These are phyloP conservation scores for Candolleomyces efflorescens DNA, from an alignment of 768 basidiomycete species.

Conservation along the genomic window DNA sequence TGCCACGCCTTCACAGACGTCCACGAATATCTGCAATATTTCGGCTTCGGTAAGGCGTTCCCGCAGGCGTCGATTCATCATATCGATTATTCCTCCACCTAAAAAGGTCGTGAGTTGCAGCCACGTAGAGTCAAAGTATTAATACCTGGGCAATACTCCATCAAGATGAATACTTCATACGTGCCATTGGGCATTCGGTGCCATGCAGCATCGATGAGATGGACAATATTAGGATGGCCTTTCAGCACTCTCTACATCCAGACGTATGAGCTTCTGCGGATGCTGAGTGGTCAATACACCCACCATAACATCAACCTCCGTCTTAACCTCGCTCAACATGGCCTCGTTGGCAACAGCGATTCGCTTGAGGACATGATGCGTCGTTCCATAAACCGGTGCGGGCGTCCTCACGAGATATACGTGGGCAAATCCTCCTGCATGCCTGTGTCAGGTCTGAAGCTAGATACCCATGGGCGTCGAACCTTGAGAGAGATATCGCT, in stretches of 20 bases:
- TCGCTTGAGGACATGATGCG: slow-evolving; percentile 94
- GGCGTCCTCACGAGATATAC: slow-evolving; percentile 93
- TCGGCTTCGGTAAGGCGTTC: slow-evolving; percentile 94
- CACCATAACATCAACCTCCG: slow-evolving; percentile 99
- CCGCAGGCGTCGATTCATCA: slow-evolving; percentile 96
- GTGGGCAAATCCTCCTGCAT: slow-evolving; percentile 91
- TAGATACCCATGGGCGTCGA: slow-evolving; percentile 16
- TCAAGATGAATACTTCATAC: slow-evolving; percentile 96
- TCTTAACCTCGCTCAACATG: slow-evolving; percentile 91
- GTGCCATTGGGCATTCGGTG: slow-evolving; percentile 76
- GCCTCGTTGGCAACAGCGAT: slow-evolving; percentile 89
- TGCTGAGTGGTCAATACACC: slow-evolving; percentile 18
- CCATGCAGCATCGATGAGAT: slow-evolving; percentile 95
- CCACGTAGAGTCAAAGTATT: not conserved
- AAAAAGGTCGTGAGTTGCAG: slow-evolving; percentile 9
- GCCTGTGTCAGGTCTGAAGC: slow-evolving; percentile 11
- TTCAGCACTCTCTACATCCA: slow-evolving; percentile 71
- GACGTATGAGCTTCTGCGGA: slow-evolving; percentile 24
- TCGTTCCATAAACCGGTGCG: slow-evolving; percentile 84
- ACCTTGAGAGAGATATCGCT: slow-evolving; percentile 96
- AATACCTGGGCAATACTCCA: slow-evolving; percentile 94
- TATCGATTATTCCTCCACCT: slow-evolving; percentile 99
- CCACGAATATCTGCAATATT: slow-evolving; percentile 96
- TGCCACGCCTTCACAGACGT: slow-evolving; percentile 95
- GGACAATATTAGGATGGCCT: slow-evolving; percentile 93